Evolutionary conservation across 805 yeast genomes (phyloP).

Genomic region (Diddensiella caesifluorescens): DNA sequence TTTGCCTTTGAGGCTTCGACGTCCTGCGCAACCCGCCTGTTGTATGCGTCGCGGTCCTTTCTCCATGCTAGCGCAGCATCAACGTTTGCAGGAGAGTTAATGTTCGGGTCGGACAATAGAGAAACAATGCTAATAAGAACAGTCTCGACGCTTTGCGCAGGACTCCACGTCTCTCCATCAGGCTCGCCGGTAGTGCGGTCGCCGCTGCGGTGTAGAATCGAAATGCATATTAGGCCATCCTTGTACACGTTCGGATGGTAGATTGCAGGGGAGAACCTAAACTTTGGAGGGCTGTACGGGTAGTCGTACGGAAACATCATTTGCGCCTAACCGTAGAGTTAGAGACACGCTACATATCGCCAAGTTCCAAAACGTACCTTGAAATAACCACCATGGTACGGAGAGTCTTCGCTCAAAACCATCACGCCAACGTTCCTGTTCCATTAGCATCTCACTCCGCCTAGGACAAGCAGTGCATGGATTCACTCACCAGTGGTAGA

Average conservation of each 20-base stretch:
- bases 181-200: slow-evolving; percentile 88
- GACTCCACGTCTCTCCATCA: slow-evolving; percentile 83
- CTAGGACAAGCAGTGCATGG: neutral
- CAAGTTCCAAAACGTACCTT: slow-evolving; percentile 35
- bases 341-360: neutral
- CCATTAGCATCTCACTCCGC: neutral
- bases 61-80: slow-evolving; percentile 93
- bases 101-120: slow-evolving; percentile 88
- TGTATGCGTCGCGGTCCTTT: slow-evolving; percentile 71
- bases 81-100: slow-evolving; percentile 89
- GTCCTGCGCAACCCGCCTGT: slow-evolving; percentile 68
- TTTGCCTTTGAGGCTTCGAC: slow-evolving; percentile 68
- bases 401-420: slow-evolving; percentile 84
- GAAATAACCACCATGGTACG: slow-evolving; percentile 91
- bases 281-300: slow-evolving; percentile 90
- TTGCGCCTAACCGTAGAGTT: slow-evolving; percentile 47
- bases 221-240: slow-evolving; percentile 89
- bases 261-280: slow-evolving; percentile 87
- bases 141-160: slow-evolving; percentile 76
- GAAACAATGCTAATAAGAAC: slow-evolving; percentile 88
- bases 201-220: slow-evolving; percentile 87
- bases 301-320: slow-evolving; percentile 89
- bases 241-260: slow-evolving; percentile 94
- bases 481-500: slow-evolving; percentile 42
- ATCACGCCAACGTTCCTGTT: slow-evolving; percentile 80